phyloP scores from a whole-genome alignment of 1,139 yeast genomes.

The Zhuliangozyma blackwelliae region DNA sequence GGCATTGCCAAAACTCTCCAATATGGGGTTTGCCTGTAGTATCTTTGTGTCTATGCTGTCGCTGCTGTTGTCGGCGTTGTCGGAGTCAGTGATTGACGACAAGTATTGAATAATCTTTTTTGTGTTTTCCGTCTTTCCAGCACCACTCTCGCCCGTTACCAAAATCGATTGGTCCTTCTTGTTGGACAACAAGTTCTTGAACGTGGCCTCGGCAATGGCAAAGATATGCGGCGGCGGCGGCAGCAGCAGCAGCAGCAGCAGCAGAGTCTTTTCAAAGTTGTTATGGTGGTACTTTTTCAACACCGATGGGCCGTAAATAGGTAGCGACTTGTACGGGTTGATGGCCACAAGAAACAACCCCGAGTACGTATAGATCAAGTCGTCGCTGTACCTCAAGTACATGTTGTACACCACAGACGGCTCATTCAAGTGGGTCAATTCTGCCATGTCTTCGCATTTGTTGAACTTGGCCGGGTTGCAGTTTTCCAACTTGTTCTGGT shows the following conservation, averaged over 20 bases:
- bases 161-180: slow-evolving; percentile 81
- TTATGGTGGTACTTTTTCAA: slow-evolving; percentile 49
- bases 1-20: slow-evolving; percentile 97
- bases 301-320: slow-evolving; percentile 65
- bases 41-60: slow-evolving; percentile 72
- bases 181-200: slow-evolving; percentile 66
- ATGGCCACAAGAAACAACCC: slow-evolving; percentile 95
- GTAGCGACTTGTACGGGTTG: slow-evolving; percentile 78
- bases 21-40: slow-evolving; percentile 88
- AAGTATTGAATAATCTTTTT: slow-evolving; percentile 90
- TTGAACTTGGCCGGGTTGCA: slow-evolving; percentile 92
- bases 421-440: slow-evolving; percentile 87
- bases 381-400: slow-evolving; percentile 70
- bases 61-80: neutral
- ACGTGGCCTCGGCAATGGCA: slow-evolving; percentile 88
- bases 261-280: slow-evolving; percentile 33
- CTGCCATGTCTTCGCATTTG: slow-evolving; percentile 93
- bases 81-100: slow-evolving; percentile 58
- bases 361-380: slow-evolving; percentile 68
- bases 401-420: slow-evolving; percentile 88
- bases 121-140: slow-evolving; percentile 98
- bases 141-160: slow-evolving; percentile 98
- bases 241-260: no score
- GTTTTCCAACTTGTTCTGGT: slow-evolving; percentile 50
- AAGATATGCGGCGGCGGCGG: slow-evolving; percentile 77